Conservation (phyloP, 2,329 filamentous ascomycete species). For the Pseudopyricularia javanii region DNA sequence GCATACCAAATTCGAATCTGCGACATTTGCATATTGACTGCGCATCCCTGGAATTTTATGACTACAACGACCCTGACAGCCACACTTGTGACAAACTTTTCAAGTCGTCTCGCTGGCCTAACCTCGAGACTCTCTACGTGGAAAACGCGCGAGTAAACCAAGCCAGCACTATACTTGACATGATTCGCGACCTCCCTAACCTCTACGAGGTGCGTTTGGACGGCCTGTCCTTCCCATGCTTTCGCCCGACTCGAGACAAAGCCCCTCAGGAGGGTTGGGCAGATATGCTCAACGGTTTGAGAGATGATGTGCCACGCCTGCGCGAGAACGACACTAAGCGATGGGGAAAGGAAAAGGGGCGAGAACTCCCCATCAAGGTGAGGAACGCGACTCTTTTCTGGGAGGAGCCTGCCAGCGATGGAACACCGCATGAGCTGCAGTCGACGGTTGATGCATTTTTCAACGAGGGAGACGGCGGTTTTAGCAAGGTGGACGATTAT, state of each 20-base stretch:
- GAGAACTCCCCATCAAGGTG: neutral
- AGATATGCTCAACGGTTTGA: neutral
- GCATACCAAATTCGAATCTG: neutral
- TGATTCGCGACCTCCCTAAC: neutral
- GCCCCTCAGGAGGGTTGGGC: neutral
- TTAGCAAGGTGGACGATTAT: neutral
- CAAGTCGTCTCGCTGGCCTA: neutral
- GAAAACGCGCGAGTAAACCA: neutral
- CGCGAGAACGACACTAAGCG: neutral
- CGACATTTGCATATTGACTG: neutral
- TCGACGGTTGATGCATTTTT: neutral
- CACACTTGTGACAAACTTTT: too few species aligned
- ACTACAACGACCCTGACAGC: neutral
- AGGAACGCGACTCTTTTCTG: too few species aligned
- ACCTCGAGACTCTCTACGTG: neutral
- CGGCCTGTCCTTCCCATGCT: neutral
- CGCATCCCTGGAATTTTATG: neutral
- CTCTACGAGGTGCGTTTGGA: neutral
- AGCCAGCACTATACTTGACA: neutral
- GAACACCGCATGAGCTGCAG: neutral
- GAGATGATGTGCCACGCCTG: neutral
- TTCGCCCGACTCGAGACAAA: neutral
- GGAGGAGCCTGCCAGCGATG: too few species aligned
- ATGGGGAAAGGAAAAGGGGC: neutral
- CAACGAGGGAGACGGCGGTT: neutral